Evolutionary conservation across 495 filamentous ascomycete species (phyloP).

Genomic region (Wilcoxina mikolae): DNA sequence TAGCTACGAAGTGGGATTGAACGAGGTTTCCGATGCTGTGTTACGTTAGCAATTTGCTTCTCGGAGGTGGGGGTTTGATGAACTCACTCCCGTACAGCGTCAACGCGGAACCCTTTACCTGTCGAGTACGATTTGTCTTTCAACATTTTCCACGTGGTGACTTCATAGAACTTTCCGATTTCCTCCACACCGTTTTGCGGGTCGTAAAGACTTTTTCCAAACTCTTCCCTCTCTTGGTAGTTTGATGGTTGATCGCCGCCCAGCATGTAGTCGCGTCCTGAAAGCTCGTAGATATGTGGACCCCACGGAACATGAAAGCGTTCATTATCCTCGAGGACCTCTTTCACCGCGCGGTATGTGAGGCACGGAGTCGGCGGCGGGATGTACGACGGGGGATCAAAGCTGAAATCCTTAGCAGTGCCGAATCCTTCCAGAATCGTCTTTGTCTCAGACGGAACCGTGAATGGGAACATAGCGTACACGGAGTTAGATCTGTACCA

Average conservation of each 20-base stretch:
- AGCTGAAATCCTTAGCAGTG: slow-evolving; percentile 37
- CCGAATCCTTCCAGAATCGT: slow-evolving; percentile 37
- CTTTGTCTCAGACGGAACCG: slow-evolving; percentile 40
- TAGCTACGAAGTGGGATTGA: slow-evolving; percentile 45
- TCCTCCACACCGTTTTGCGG: neutral
- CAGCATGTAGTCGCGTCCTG: slow-evolving; percentile 37
- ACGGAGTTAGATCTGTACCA: slow-evolving; percentile 38
- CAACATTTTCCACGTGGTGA: neutral
- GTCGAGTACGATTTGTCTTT: neutral
- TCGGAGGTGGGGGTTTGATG: neutral
- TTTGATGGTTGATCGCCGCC: slow-evolving; percentile 33
- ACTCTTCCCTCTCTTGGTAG: neutral
- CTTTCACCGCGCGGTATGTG: slow-evolving; percentile 37
- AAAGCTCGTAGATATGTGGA: slow-evolving; percentile 39
- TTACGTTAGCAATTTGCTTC: neutral
- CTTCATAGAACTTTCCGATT: slow-evolving; percentile 1
- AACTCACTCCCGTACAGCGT: neutral
- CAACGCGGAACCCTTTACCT: neutral
- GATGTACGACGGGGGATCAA: slow-evolving; percentile 32
- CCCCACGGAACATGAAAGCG: slow-evolving; percentile 44
- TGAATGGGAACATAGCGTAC: slow-evolving; percentile 34
- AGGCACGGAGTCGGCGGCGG: slow-evolving; percentile 33
- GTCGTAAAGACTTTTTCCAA: neutral
- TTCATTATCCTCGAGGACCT: slow-evolving; percentile 37
- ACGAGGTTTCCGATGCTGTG: slow-evolving; percentile 42